These are phyloP conservation scores for Trypanosoma scelopori DNA, from an alignment of 208 protist species.

Conservation along the genomic window DNA sequence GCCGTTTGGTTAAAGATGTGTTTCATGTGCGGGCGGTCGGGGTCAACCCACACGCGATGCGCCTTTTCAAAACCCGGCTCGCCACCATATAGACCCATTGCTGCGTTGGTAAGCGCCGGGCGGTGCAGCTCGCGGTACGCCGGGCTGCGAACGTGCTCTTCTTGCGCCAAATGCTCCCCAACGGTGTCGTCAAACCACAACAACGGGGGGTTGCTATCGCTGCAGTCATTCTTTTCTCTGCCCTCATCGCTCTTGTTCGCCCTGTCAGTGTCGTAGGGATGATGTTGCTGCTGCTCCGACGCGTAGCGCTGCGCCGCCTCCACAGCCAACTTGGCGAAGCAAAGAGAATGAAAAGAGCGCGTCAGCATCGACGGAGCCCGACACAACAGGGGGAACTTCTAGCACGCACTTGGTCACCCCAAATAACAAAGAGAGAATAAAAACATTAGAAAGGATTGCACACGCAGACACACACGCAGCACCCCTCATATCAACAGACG, in stretches of 20 bases:
- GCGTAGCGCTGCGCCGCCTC: conserved; percentile 21
- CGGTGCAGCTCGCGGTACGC: conserved; percentile 88
- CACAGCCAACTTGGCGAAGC: conserved; percentile 25
- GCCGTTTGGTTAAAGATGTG: conserved; percentile 88
- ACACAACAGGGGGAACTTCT: conserved; percentile 15
- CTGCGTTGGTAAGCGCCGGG: conserved; percentile 69
- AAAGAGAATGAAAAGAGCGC: neutral
- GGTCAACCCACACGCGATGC: conserved; percentile 89
- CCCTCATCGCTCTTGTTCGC: conserved; percentile 8
- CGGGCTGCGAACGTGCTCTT: conserved; percentile 56
- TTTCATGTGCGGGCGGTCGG: conserved; percentile 88
- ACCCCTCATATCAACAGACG: too few relatives aligned
- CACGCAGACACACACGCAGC: too few relatives aligned
- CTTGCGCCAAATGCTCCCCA: conserved; percentile 33
- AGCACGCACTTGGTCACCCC: neutral
- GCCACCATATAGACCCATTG: conserved; percentile 88
- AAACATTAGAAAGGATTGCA: too few relatives aligned
- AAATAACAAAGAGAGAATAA: conserved; percentile 18
- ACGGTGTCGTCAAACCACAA: conserved; percentile 84
- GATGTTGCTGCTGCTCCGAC: conserved; percentile 31
- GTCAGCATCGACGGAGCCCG: conserved; percentile 41
- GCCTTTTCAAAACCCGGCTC: conserved; percentile 92
- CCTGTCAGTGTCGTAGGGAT: conserved; percentile 31
- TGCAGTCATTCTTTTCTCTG: neutral
- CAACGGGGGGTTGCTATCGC: neutral